Evolutionary conservation across 2,329 filamentous ascomycete species (phyloP).

Genomic region (Thelonectria olida): DNA sequence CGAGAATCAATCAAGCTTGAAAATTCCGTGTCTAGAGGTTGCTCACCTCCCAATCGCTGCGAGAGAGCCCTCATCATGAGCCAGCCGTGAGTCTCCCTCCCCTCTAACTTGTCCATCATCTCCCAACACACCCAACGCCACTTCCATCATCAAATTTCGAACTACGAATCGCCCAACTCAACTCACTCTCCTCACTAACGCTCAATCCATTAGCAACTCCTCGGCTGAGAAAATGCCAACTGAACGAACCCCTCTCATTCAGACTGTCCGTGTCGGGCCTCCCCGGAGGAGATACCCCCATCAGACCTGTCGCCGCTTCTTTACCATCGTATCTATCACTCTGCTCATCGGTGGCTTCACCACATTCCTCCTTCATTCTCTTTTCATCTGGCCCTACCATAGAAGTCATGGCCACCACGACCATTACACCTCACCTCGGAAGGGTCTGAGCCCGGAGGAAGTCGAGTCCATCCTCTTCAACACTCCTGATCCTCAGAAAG

Average conservation of each 20-base stretch:
- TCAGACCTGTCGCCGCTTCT: slow-evolving; percentile 70
- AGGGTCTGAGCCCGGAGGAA: slow-evolving; percentile 54
- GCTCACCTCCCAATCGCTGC: not conserved
- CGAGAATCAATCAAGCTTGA: not conserved
- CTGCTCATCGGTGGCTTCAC: slow-evolving; percentile 61
- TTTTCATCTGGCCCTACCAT: slow-evolving; percentile 51
- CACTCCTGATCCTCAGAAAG: slow-evolving; percentile 65
- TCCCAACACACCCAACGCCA: not conserved
- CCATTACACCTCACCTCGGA: slow-evolving; percentile 39
- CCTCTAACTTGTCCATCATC: slow-evolving; percentile 2
- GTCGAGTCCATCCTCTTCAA: slow-evolving; percentile 66
- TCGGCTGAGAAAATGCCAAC: slow-evolving; percentile 46
- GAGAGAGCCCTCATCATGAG: slow-evolving; percentile 32
- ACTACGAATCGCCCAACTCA: not conserved
- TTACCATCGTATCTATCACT: slow-evolving; percentile 68
- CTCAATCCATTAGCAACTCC: slow-evolving; percentile 14
- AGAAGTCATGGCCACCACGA: slow-evolving; percentile 41
- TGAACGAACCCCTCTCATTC: slow-evolving; percentile 74
- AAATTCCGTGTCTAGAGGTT: slow-evolving; percentile 14
- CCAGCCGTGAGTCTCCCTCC: slow-evolving; percentile 34
- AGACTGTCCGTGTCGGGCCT: slow-evolving; percentile 66
- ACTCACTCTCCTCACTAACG: slow-evolving; percentile 12
- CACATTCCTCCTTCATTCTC: slow-evolving; percentile 58
- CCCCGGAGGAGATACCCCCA: slow-evolving; percentile 66
- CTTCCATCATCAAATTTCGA: not conserved